Evolutionary conservation across 768 basidiomycete species (phyloP).

Genomic region (Leccinum subgranulosum): DNA sequence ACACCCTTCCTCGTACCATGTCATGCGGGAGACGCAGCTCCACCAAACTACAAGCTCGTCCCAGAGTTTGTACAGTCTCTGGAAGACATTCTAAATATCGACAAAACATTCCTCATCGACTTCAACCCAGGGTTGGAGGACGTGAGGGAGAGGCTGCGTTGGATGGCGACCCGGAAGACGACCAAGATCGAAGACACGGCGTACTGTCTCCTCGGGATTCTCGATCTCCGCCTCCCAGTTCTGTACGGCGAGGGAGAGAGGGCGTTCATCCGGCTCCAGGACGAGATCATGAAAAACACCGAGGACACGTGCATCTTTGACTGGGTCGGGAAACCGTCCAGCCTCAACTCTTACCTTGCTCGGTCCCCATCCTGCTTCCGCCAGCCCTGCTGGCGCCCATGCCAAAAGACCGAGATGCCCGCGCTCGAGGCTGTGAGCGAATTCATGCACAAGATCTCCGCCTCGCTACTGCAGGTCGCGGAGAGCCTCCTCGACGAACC

Average conservation of each 20-base stretch:
- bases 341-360: constrained; percentile 26
- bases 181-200: constrained; percentile 29
- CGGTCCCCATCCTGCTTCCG: constrained; percentile 22
- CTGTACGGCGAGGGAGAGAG: constrained; percentile 24
- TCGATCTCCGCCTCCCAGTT: constrained; percentile 27
- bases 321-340: constrained; percentile 26
- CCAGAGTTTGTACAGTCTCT: constrained; percentile 19
- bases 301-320: constrained; percentile 28
- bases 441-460: constrained; percentile 16
- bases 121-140: constrained; percentile 25
- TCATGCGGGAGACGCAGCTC: neutral
- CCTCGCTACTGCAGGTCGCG: constrained; percentile 10
- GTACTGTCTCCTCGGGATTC: constrained; percentile 30
- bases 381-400: constrained; percentile 10
- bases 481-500: constrained; percentile 21
- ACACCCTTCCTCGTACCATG: constrained; percentile 9
- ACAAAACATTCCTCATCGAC: constrained; percentile 16
- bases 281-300: constrained; percentile 26
- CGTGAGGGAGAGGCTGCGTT: constrained; percentile 26
- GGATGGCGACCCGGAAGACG: constrained; percentile 28
- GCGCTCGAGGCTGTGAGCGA: constrained; percentile 13
- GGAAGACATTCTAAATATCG: constrained; percentile 16
- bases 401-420: constrained; percentile 1
- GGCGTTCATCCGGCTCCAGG: constrained; percentile 25
- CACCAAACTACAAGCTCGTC: constrained; percentile 22